Evolutionary conservation across 2,329 filamentous ascomycete species (phyloP).

Genomic region (Diplodia corticola): DNA sequence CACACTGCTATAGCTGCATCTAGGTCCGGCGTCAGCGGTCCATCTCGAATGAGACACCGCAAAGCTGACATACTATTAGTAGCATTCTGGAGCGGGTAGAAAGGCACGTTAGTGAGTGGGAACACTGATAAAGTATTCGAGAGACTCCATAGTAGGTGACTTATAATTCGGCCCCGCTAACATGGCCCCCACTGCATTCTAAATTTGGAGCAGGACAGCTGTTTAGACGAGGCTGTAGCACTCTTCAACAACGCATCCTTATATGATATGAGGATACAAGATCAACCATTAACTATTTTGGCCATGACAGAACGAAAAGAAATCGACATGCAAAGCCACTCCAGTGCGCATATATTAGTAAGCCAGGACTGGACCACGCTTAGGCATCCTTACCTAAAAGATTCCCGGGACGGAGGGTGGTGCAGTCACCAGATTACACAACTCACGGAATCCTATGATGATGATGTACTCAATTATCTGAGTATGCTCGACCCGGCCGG

Average conservation of each 20-base stretch:
- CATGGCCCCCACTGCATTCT: too few relatives aligned
- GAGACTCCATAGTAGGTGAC: too few relatives aligned
- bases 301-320: background rate
- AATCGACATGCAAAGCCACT: background rate
- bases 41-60: too few relatives aligned
- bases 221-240: background rate
- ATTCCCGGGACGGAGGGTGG: constrained; percentile 4
- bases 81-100: too few relatives aligned
- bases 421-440: constrained; percentile 14
- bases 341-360: background rate
- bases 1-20: too few relatives aligned
- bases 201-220: background rate
- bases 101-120: too few relatives aligned
- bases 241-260: background rate
- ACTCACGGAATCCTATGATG: background rate
- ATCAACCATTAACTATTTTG: background rate
- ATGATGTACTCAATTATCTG: background rate
- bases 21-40: too few relatives aligned
- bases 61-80: too few relatives aligned
- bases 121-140: too few relatives aligned
- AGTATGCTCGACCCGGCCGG: background rate
- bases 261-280: background rate
- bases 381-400: background rate
- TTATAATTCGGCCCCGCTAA: too few relatives aligned
- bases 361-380: background rate